phyloP scores from a whole-genome alignment of 768 basidiomycete genomes.

The Termitomyces sp. region DNA sequence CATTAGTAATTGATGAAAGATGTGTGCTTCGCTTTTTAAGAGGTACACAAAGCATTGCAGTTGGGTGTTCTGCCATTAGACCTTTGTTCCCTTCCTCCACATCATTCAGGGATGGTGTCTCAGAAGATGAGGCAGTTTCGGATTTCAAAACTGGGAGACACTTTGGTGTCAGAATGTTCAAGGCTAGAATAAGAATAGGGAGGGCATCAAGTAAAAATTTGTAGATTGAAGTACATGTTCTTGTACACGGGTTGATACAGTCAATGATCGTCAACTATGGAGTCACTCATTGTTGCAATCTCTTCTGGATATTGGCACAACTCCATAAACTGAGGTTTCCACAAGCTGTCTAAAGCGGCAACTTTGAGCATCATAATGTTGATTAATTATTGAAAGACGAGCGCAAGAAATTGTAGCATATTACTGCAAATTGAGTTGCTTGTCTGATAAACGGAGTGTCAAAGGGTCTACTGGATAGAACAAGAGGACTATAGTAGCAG shows the following conservation, averaged over 20 bases:
- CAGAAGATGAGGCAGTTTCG: slow-evolving; percentile 18
- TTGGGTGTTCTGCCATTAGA: slow-evolving; percentile 18
- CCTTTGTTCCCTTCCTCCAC: slow-evolving; percentile 9
- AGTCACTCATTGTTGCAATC: too few species aligned
- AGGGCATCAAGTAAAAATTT: slow-evolving; percentile 75
- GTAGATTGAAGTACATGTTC: slow-evolving; percentile 73
- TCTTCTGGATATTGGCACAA: too few species aligned
- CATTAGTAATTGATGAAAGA: slow-evolving; percentile 57
- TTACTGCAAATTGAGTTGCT: too few species aligned
- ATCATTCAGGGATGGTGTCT: slow-evolving; percentile 11
- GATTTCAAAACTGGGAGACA: slow-evolving; percentile 16
- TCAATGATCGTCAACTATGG: background rate
- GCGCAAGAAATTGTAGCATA: too few species aligned
- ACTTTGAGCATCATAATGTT: too few species aligned
- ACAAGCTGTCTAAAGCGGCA: too few species aligned
- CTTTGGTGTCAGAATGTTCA: slow-evolving; percentile 25
- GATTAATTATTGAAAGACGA: too few species aligned
- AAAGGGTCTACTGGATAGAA: too few species aligned
- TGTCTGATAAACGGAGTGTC: too few species aligned
- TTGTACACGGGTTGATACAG: slow-evolving; percentile 24
- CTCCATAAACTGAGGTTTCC: too few species aligned
- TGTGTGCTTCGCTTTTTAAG: slow-evolving; percentile 36
- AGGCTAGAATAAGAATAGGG: slow-evolving; percentile 58
- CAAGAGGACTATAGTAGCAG: background rate
- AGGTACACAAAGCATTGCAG: slow-evolving; percentile 25